These are phyloP conservation scores for Lithohypha guttulata DNA, from an alignment of 2,329 filamentous ascomycete species.

Conservation along the genomic window DNA sequence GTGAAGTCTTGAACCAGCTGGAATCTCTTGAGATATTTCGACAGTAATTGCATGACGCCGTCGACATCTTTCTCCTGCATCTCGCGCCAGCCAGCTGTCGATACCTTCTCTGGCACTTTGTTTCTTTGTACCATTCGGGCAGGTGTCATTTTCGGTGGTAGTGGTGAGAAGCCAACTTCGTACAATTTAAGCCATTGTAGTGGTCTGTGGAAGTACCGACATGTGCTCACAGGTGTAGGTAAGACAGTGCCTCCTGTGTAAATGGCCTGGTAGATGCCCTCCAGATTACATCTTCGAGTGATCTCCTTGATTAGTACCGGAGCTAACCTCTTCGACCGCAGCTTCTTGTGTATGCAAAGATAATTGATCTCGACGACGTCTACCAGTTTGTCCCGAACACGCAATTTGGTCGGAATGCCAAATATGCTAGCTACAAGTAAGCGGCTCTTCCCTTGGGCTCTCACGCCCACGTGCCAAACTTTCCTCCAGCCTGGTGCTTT, in stretches of 20 bases:
- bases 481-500: slow-evolving; percentile 90
- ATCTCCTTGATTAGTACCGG: slow-evolving; percentile 97
- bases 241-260: slow-evolving; percentile 90
- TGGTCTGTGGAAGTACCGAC: slow-evolving; percentile 87
- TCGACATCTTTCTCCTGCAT: slow-evolving; percentile 74
- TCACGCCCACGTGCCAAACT: slow-evolving; percentile 90
- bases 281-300: slow-evolving; percentile 77
- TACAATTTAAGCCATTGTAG: slow-evolving; percentile 95
- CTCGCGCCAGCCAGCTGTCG: slow-evolving; percentile 62
- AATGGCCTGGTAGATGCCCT: slow-evolving; percentile 84
- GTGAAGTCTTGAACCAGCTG: slow-evolving; percentile 75
- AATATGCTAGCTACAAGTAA: slow-evolving; percentile 95
- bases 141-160: slow-evolving; percentile 74
- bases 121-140: slow-evolving; percentile 78
- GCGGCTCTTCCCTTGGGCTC: slow-evolving; percentile 60
- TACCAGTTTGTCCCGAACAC: slow-evolving; percentile 64
- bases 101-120: slow-evolving; percentile 62
- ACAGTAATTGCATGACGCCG: slow-evolving; percentile 61
- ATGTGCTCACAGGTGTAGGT: slow-evolving; percentile 83
- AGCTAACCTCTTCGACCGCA: slow-evolving; percentile 81
- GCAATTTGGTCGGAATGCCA: slow-evolving; percentile 74
- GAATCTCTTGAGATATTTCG: slow-evolving; percentile 67
- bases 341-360: slow-evolving; percentile 94
- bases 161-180: slow-evolving; percentile 84
- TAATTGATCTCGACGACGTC: slow-evolving; percentile 93